Base-by-base conservation (phyloP, 78 protist genomes). In the Dictyostelium citrinum region DNA sequence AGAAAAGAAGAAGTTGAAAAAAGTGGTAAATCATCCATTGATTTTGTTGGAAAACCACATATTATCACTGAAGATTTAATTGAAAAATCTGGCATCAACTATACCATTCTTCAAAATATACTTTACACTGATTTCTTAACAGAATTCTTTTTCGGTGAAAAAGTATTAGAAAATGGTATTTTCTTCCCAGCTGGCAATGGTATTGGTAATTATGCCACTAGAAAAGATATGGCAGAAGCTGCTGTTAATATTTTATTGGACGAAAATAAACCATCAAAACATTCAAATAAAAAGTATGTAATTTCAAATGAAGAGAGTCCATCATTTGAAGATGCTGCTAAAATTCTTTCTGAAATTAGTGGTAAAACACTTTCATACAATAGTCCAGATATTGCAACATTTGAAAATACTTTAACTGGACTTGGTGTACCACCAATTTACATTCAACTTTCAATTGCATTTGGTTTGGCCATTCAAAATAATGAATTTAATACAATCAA, bases 201-300 rank as follows among this genome's bases (percentile, higher is more conserved):
- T 46, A 2, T 11, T 5, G 61, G 58, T 5, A 68, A 67, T 7
- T 82, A 82, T 67, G 51, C 76, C 8, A 39, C 80, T 0, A 61
- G 90, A 82, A 82, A 27, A 17, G 90, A 82, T 43, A n/a, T 67
- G 22, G 90, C 90, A 4, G 90, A 82, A 27, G 90, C 76, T 8
- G 67, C 90, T 5, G 51, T 68, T 0, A 82, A 82, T 29, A 29
- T 82, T 5, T 11, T 82, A 10, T 24, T 61, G 27, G 64, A 55
- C 20, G 64, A 55, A 55, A 20, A 55, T 20, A 4, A 55, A 55
- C 64, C 16, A 55, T 27, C 16, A 55, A 55, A 55, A 20, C 90
- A 82, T 67, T n/a, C 4, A 9, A 82, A 82, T 43, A 82, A 43
- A 43, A 33, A 12, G 14, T 82, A 82, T 70, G 3, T 5, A 2